These are phyloP conservation scores for Colletotrichum plurivorum DNA, from an alignment of 2,329 filamentous ascomycete species.

Conservation along the genomic window DNA sequence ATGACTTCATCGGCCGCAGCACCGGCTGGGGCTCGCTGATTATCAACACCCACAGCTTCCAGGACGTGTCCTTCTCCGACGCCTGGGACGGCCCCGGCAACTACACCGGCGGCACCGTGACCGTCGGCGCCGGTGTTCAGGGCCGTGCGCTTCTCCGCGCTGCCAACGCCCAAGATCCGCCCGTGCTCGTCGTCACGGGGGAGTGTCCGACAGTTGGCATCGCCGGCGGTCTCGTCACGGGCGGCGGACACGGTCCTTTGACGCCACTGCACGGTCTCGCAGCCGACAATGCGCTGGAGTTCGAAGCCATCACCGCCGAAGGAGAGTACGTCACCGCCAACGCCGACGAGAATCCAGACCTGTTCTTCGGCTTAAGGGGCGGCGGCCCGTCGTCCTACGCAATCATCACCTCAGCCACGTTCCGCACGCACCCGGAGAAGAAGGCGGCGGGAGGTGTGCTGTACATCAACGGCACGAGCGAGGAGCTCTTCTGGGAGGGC, in stretches of 20 bases:
- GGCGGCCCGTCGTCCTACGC: constrained; percentile 68
- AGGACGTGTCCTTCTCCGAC: constrained; percentile 57
- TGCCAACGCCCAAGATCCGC: constrained; percentile 54
- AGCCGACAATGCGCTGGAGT: constrained; percentile 64
- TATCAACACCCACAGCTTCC: constrained; percentile 70
- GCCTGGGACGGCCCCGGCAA: constrained; percentile 47
- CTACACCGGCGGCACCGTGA: constrained; percentile 66
- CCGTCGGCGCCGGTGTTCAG: constrained; percentile 67
- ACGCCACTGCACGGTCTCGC: constrained; percentile 57
- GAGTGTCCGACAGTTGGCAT: constrained; percentile 71
- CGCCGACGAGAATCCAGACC: constrained; percentile 60
- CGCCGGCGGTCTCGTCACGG: constrained; percentile 72
- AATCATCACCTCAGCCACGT: constrained; percentile 65
- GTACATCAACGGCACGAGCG: constrained; percentile 53
- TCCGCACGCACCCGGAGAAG: constrained; percentile 64
- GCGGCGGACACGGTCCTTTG: constrained; percentile 69
- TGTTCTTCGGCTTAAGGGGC: constrained; percentile 71
- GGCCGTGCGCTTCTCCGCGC: constrained; percentile 56
- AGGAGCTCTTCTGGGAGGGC: constrained; percentile 62
- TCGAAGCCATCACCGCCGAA: constrained; percentile 59
- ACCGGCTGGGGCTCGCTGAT: constrained; percentile 71
- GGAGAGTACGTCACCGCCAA: constrained; percentile 61
- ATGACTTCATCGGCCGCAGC: constrained; percentile 71
- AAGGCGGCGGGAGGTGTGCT: constrained; percentile 57
- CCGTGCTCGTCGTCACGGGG: constrained; percentile 64